Conservation (phyloP, 352 stramenopile genomes). For the Achlya hypogyna region DNA sequence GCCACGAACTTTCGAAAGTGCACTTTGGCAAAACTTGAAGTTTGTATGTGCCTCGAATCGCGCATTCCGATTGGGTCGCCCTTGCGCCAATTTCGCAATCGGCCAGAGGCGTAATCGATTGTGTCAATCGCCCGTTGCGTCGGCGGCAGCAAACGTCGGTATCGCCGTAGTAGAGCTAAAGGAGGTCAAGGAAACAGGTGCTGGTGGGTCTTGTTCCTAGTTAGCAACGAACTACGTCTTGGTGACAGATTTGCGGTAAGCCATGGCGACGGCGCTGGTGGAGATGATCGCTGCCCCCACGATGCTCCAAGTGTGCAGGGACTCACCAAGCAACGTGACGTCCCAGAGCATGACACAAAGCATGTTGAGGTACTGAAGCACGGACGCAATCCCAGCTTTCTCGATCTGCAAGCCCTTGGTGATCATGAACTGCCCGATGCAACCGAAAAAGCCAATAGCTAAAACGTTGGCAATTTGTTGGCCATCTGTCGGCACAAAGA, state of each 20-base stretch:
- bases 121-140: too few species aligned
- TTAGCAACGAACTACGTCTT: conserved; percentile 5
- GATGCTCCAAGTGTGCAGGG: conserved; percentile 49
- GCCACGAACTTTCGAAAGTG: too few species aligned
- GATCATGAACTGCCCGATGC: conserved; percentile 44
- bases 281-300: conserved; percentile 46
- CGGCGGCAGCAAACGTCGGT: too few species aligned
- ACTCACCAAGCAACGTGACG: conserved; percentile 36
- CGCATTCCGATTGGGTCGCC: too few species aligned
- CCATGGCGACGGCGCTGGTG: conserved; percentile 39
- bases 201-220: too few species aligned
- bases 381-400: conserved; percentile 45
- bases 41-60: too few species aligned
- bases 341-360: conserved; percentile 56
- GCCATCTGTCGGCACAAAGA: conserved; percentile 19
- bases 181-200: too few species aligned
- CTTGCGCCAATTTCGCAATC: too few species aligned
- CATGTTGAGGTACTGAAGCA: conserved; percentile 66
- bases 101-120: too few species aligned
- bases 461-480: conserved; percentile 37
- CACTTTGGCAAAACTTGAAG: too few species aligned
- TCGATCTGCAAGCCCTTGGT: conserved; percentile 51
- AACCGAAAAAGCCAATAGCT: conserved; percentile 34
- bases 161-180: too few species aligned
- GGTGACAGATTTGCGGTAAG: conserved; percentile 26